Evolutionary conservation across 306 rosid species (phyloP).

Genomic region (Lathyrus aphaca): DNA sequence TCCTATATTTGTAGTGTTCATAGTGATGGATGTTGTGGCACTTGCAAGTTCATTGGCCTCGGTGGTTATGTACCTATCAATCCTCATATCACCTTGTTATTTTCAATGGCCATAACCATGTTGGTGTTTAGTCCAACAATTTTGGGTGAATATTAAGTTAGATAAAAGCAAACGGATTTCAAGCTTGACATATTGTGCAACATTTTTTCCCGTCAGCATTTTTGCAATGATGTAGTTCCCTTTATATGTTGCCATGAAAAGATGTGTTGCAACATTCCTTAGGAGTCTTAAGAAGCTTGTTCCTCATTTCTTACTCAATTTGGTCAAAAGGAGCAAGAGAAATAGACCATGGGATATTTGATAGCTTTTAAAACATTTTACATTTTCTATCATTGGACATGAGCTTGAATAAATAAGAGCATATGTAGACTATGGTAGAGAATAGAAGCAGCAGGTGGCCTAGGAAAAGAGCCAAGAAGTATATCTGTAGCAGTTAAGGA

Average conservation of each 20-base stretch:
- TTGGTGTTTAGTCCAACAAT: conserved; percentile 42
- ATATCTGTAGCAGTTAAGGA: conserved; percentile 72
- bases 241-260: conserved; percentile 36
- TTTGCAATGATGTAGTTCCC: conserved; percentile 47
- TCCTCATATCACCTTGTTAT: conserved; percentile 51
- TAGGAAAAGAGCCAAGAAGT: conserved; percentile 85
- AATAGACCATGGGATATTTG: conserved; percentile 23
- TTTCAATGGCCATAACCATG: conserved; percentile 52
- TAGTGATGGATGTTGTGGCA: conserved; percentile 43
- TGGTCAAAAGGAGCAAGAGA: conserved; percentile 21
- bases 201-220: conserved; percentile 41
- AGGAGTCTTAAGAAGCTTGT: conserved; percentile 33
- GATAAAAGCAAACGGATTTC: conserved; percentile 40
- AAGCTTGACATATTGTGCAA: conserved; percentile 38
- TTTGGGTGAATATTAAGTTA: conserved; percentile 37
- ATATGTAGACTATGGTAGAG: conserved; percentile 69
- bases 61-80: conserved; percentile 45
- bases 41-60: conserved; percentile 47
- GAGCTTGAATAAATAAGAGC: conserved; percentile 9
- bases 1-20: conserved; percentile 44
- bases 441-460: conserved; percentile 87
- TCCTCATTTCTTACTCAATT: conserved; percentile 39
- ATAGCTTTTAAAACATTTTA: not conserved
- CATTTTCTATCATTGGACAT: conserved; percentile 7
- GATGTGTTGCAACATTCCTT: not conserved